Conservation (phyloP, 371 early-diverging fungal species). For the Fennellomyces sp. region DNA sequence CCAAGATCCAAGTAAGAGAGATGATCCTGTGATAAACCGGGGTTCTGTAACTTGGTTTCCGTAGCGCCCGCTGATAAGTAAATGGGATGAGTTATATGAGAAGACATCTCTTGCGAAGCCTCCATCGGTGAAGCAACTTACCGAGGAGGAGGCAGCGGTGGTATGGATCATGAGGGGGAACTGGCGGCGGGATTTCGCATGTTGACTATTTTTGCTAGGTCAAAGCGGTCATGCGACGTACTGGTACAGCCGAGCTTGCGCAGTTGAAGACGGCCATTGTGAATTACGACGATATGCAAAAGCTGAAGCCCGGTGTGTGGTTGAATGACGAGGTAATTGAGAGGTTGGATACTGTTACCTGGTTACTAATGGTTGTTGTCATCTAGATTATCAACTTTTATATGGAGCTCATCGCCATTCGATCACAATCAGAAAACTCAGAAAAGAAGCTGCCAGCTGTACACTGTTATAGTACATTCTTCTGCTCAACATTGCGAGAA, state of each 20-base stretch:
- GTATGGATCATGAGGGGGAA: not conserved
- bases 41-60: not conserved
- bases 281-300: conserved; percentile 65
- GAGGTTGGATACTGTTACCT: not conserved
- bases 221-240: conserved; percentile 27
- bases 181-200: not conserved
- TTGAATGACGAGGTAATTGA: conserved; percentile 82
- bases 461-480: conserved; percentile 90
- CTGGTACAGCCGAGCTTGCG: conserved; percentile 39
- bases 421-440: conserved; percentile 61
- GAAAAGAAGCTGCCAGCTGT: conserved; percentile 53
- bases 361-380: not conserved
- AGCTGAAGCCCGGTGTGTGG: conserved; percentile 81
- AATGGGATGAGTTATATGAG: conserved; percentile 3
- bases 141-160: not conserved
- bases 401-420: conserved; percentile 72
- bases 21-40: not conserved
- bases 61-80: not conserved
- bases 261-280: conserved; percentile 65
- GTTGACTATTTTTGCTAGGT: conserved; percentile 24
- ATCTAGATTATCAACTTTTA: conserved; percentile 86
- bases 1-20: not conserved
- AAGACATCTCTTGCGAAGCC: not conserved
- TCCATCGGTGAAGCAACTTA: not conserved
- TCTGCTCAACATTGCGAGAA: conserved; percentile 74